phyloP scores from a whole-genome alignment of 192 early-diverging fungal genomes.

The Nowakowskiella sp. region DNA sequence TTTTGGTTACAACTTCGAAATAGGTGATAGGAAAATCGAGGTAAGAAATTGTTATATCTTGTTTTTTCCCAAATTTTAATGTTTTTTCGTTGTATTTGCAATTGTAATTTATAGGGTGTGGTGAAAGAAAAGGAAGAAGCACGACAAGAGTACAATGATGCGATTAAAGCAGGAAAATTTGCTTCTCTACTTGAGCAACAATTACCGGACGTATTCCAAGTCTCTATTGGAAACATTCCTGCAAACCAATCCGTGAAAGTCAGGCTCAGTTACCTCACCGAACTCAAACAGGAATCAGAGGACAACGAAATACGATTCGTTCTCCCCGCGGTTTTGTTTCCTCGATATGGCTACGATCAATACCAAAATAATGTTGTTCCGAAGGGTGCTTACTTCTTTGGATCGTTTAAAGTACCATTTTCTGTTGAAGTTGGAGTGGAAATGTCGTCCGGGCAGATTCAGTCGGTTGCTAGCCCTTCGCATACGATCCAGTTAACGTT shows the following conservation, averaged over 20 bases:
- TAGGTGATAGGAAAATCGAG: conserved; percentile 12
- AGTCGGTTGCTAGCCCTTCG: too few relatives aligned
- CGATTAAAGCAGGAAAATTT: conserved; percentile 15
- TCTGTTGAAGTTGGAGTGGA: too few relatives aligned
- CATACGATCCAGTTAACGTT: too few relatives aligned
- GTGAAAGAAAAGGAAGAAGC: conserved; percentile 22
- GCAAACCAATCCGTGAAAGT: conserved; percentile 22
- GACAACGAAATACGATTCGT: conserved; percentile 35
- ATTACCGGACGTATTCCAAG: conserved; percentile 32
- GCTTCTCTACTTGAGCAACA: conserved; percentile 15
- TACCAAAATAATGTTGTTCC: too few relatives aligned
- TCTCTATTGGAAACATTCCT: conserved; percentile 44
- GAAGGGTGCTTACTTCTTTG: too few relatives aligned
- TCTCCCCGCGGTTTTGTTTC: conserved; percentile 31
- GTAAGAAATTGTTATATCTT: too few relatives aligned
- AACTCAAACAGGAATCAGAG: conserved; percentile 38
- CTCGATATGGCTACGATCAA: conserved; percentile 27
- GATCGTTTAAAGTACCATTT: too few relatives aligned
- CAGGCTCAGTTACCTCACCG: conserved; percentile 37
- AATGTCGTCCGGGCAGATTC: too few relatives aligned
- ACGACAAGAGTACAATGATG: conserved; percentile 10
- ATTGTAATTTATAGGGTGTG: too few relatives aligned
- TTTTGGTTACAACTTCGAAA: conserved; percentile 20
- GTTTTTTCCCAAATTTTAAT: too few relatives aligned
- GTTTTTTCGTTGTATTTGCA: too few relatives aligned